Percentiles rank a stretch among this genome's conserved stretches.
Conservation (phyloP, 352 stramenopile genomes). For the Aphanomyces invadans region DNA sequence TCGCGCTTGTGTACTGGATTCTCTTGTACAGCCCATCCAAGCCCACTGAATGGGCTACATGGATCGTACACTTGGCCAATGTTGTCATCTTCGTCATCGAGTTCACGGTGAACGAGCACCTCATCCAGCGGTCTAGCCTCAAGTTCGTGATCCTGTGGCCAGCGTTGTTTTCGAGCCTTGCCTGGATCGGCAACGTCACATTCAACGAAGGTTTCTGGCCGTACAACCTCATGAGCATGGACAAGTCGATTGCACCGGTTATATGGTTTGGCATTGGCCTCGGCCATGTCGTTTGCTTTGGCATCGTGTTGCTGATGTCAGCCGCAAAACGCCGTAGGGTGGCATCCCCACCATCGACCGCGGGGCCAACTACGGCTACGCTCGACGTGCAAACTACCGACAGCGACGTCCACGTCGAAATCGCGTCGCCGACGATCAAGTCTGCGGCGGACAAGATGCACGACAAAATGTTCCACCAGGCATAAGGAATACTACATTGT, state of each 20-base stretch:
- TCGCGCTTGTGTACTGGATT: constrained; percentile 10
- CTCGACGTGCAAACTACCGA: background rate
- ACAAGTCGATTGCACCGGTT: constrained; percentile 5
- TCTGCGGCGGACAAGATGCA: background rate
- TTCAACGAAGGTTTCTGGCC: constrained; percentile 14
- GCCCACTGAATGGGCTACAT: background rate
- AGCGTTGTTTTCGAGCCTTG: constrained; percentile 7
- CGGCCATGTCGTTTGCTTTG: constrained; percentile 16
- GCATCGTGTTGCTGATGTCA: constrained; percentile 1
- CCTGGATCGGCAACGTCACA: constrained; percentile 14
- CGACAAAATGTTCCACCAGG: background rate
- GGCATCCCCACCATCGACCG: background rate
- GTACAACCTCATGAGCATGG: constrained; percentile 10
- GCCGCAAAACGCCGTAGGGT: background rate
- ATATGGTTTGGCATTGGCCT: constrained; percentile 17
- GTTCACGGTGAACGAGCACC: constrained; percentile 1
- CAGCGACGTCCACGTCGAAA: background rate
- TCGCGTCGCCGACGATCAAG: background rate
- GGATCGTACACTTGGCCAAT: constrained; percentile 14
- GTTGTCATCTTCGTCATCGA: constrained; percentile 12
- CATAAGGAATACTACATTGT: too few species aligned
- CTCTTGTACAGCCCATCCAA: constrained; percentile 11
- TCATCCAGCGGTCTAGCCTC: constrained; percentile 13
- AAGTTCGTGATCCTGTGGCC: constrained; percentile 9
- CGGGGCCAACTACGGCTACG: too few species aligned